Base-by-base conservation (phyloP, 176 grass and related monocot species). In the Echinochloa phyllopogon region DNA sequence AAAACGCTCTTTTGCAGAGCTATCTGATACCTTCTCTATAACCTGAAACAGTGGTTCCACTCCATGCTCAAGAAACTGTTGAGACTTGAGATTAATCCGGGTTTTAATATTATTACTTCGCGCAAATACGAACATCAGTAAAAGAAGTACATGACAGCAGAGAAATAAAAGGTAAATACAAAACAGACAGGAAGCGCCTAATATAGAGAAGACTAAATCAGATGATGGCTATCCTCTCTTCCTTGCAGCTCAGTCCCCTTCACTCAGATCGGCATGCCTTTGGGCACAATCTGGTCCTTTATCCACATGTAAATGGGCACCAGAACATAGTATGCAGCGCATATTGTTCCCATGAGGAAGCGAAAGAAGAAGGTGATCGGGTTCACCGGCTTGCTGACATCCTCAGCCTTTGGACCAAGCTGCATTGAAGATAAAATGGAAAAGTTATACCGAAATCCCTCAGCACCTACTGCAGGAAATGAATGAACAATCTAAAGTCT, bases 231-330 rank as follows among this genome's bases (percentile, higher is more conserved):
- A 78, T 83, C 79, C 47, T 73, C 66, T 72, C 64, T 50, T 53
- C 75, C 20, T 25, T 79, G 79, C 67, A 79, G 88, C 59, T 61
- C 17, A 77, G 74, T 57, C 21, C 47, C 65, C 49, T 44, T 59
- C 74, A 47, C 24, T 87, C 69, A 98, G 86, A 98, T 98, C 1
- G 96, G 93, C 88, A 79, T 89, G 81, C 96, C 91, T 92, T 92
- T 99, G 41, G 96, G 93, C 53, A 92, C 81, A 65, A 98, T 94
- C 85, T 94, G 86, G 75, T 99, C 96, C 85, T 99, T 99, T 69
- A 96, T 92, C 96, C 96, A 99, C 96, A 99, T 99, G 83, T 99
- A 99, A 77, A 99, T 87, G 33, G 96, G 93, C 76, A 99, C 88
- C 70, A 98, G 86, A 83, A 96, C 89, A 75, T 74, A 99, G 81